Evolutionary conservation across 73 alveolate genomes (phyloP).

Genomic region (Durusdinium trenchii): DNA sequence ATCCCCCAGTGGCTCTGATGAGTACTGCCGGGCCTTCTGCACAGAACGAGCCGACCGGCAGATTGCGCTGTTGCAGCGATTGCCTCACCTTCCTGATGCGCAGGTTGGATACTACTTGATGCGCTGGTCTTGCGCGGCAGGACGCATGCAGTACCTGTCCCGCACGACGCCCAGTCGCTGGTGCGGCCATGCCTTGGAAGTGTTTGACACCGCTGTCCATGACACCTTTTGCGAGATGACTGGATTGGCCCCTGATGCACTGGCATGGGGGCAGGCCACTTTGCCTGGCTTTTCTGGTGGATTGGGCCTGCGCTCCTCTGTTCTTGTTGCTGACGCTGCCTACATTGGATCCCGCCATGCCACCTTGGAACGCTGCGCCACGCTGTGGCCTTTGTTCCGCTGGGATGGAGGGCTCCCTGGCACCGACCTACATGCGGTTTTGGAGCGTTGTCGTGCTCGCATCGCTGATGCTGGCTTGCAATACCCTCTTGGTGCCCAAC

Average conservation of each 20-base stretch:
- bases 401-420: conserved; percentile 14
- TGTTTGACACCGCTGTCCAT: not conserved
- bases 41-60: not conserved
- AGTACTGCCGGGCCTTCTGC: not conserved
- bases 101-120: not conserved
- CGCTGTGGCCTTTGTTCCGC: not conserved
- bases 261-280: not conserved
- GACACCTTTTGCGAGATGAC: not conserved
- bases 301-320: not conserved
- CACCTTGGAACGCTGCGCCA: not conserved
- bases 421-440: not conserved
- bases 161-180: not conserved
- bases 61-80: not conserved
- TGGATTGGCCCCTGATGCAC: not conserved
- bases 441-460: not conserved
- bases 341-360: not conserved
- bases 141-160: conserved; percentile 1
- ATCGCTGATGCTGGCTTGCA: not conserved
- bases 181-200: not conserved
- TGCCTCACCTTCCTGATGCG: not conserved
- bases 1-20: not conserved
- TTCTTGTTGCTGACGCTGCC: not conserved
- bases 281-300: not conserved
- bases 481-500: not conserved
- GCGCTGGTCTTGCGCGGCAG: not conserved